phyloP scores from a whole-genome alignment of 257 asterid genomes.

The Fraxinus anomala region DNA sequence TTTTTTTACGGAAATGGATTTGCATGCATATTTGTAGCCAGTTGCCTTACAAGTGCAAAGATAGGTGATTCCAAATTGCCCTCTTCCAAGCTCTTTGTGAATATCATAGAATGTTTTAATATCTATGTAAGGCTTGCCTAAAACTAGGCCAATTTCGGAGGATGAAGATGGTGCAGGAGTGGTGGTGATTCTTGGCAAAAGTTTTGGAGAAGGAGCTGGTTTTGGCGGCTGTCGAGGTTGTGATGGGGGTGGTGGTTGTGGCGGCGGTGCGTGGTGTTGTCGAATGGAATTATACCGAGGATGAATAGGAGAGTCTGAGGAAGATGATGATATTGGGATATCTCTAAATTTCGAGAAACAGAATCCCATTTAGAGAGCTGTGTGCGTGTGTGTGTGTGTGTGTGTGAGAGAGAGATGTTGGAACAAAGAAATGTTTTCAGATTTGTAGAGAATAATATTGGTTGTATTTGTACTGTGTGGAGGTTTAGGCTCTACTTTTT shows the following conservation, averaged over 20 bases:
- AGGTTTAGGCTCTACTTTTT: slow-evolving; percentile 31
- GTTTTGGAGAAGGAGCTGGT: not conserved
- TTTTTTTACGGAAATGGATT: slow-evolving; percentile 49
- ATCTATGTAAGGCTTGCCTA: slow-evolving; percentile 45
- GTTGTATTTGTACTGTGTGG: not conserved
- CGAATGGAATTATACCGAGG: slow-evolving; percentile 23
- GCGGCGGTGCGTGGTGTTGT: slow-evolving; percentile 14
- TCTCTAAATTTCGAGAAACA: slow-evolving; percentile 58
- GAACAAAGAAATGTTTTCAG: slow-evolving; percentile 21
- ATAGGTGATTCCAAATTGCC: slow-evolving; percentile 62
- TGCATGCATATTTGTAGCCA: slow-evolving; percentile 52
- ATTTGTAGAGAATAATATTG: slow-evolving; percentile 1
- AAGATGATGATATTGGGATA: slow-evolving; percentile 57
- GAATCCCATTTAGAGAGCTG: slow-evolving; percentile 44
- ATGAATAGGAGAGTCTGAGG: slow-evolving; percentile 38
- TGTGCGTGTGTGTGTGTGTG: not conserved
- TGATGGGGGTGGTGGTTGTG: slow-evolving; percentile 11
- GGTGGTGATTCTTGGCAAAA: slow-evolving; percentile 9
- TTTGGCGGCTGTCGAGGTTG: slow-evolving; percentile 11
- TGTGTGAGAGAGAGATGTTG: not conserved
- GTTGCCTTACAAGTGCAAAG: slow-evolving; percentile 58
- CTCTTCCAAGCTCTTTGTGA: slow-evolving; percentile 60
- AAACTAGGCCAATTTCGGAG: slow-evolving; percentile 34
- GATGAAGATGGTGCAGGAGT: slow-evolving; percentile 18
- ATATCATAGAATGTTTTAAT: slow-evolving; percentile 43